Conservation (phyloP, 768 basidiomycete genomes). For the Russula brevipes region DNA sequence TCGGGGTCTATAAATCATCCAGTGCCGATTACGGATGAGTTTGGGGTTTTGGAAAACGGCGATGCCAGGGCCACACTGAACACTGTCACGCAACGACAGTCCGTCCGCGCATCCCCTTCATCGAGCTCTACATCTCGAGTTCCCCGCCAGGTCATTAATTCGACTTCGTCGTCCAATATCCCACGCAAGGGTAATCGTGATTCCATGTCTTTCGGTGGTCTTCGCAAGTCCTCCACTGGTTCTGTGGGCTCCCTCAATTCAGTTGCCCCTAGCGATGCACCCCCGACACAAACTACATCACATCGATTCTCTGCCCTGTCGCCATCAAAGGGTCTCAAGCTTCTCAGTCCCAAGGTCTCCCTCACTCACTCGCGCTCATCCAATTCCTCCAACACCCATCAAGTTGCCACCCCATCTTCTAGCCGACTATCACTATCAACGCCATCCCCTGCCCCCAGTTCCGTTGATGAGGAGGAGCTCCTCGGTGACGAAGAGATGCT, state of each 20-base stretch:
- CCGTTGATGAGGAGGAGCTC: slow-evolving; percentile 79
- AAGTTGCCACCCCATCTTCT: slow-evolving; percentile 57
- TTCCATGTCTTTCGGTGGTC: slow-evolving; percentile 68
- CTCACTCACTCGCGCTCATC: slow-evolving; percentile 53
- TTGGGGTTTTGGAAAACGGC: slow-evolving; percentile 69
- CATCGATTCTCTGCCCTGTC: slow-evolving; percentile 80
- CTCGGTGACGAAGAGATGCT: slow-evolving; percentile 97
- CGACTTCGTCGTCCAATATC: slow-evolving; percentile 41
- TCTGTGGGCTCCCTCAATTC: slow-evolving; percentile 69
- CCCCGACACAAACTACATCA: slow-evolving; percentile 32
- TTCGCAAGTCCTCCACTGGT: slow-evolving; percentile 79
- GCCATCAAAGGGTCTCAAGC: slow-evolving; percentile 77
- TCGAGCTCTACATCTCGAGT: slow-evolving; percentile 50
- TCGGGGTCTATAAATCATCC: slow-evolving; percentile 23
- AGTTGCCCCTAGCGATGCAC: slow-evolving; percentile 37
- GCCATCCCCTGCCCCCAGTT: slow-evolving; percentile 75
- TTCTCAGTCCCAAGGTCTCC: slow-evolving; percentile 74
- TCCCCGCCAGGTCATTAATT: slow-evolving; percentile 56
- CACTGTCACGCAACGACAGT: slow-evolving; percentile 44
- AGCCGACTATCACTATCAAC: slow-evolving; percentile 75
- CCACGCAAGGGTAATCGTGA: slow-evolving; percentile 71
- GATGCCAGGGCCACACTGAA: slow-evolving; percentile 46
- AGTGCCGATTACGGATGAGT: slow-evolving; percentile 51
- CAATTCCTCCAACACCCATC: slow-evolving; percentile 48
- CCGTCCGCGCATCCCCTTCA: slow-evolving; percentile 63